Conservation (phyloP, 2,329 filamentous ascomycete species). For the Pyrenophora seminiperda region DNA sequence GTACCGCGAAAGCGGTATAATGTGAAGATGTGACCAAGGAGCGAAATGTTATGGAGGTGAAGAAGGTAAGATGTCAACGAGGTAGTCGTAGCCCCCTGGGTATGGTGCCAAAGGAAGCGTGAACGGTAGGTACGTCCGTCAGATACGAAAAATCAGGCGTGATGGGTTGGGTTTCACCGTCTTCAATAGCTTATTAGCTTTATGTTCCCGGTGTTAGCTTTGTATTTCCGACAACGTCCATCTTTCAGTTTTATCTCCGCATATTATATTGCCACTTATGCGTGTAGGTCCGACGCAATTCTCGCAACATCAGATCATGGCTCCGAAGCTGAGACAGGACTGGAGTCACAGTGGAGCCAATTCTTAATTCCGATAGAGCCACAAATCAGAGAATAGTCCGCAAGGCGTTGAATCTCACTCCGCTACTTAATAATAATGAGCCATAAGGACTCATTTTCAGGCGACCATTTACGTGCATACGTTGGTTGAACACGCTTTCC, state of each 20-base stretch:
- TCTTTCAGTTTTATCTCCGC: background rate
- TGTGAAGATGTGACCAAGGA: background rate
- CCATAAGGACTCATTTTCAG: background rate
- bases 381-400: too few relatives aligned
- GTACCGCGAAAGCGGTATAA: background rate
- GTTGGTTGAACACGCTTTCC: too few relatives aligned
- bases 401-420: too few relatives aligned
- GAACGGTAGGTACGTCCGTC: background rate
- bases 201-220: background rate
- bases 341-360: too few relatives aligned
- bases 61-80: background rate
- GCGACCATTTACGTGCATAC: too few relatives aligned
- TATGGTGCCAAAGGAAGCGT: background rate
- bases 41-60: background rate
- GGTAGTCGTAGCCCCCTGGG: background rate
- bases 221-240: too few relatives aligned
- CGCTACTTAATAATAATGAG: background rate
- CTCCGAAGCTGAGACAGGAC: background rate
- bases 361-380: too few relatives aligned
- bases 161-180: background rate
- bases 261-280: background rate
- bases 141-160: background rate
- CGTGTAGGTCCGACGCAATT: constrained; percentile 2
- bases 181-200: background rate
- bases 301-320: background rate